Base-by-base conservation (phyloP, 768 basidiomycete genomes). In the Leccinum subgranulosum region DNA sequence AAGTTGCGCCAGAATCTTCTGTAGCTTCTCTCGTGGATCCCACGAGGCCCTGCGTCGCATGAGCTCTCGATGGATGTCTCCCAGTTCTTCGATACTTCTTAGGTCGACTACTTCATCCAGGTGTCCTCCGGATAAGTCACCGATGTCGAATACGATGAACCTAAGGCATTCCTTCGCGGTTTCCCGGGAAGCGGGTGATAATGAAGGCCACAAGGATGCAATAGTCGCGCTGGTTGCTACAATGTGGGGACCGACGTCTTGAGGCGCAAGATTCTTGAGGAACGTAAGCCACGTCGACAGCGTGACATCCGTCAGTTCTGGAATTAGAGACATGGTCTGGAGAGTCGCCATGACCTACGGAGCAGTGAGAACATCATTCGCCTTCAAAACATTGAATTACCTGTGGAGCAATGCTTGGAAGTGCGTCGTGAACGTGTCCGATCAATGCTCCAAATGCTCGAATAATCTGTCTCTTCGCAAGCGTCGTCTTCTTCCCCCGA, bases 331-430 rank as follows among this genome's bases (percentile, higher is more conserved):
- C 75, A 88, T 90, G 6, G 90, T 93, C 74, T 98, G 96, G 39
- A 99, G 81, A 17, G 90, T 94, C 0, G 96, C 94, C 90, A 98
- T 94, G 63, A 98, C 87, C 96, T 99, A 43, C 15, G 25, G 1
- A 62, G 46, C 23, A 10, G 62, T 64, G 1, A 63, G 49, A 19
- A 64, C 57, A 6, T 39, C 57, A 28, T 58, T 45, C 34, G 8
- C 14, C 36, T 19, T 29, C 3, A 31, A 54, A 31, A 55, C 3
- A 1, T 55, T 19, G 6, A 70, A 76, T 55, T 64, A 94, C 96
- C 84, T 98, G 96, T 19, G 94, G 92, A 4, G 92, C 86, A 54
- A 93, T 87, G 48, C 82, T 84, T 46, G 79, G 81, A 63, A 96
- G 87, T 0, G 83, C 76, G 7, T 85, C 75, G 0, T 90, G 94